Conservation (phyloP, 2,329 filamentous ascomycete genomes). For the Diaporthe sp. region DNA sequence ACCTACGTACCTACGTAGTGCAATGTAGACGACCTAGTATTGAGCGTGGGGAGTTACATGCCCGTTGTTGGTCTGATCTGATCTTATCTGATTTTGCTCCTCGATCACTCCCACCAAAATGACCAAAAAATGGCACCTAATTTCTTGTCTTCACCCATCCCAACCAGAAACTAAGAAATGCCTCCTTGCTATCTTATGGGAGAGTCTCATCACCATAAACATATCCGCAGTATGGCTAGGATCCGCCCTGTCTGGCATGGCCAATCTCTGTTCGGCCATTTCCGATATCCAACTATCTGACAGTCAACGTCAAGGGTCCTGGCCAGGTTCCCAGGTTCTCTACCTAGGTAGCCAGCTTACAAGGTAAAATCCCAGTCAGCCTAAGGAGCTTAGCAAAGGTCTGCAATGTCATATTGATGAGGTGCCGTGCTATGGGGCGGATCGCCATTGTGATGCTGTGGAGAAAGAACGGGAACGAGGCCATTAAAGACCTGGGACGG, state of each 20-base stretch:
- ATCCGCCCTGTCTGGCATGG: background rate
- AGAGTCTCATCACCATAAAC: background rate
- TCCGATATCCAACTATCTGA: background rate
- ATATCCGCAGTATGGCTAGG: background rate
- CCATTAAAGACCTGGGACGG: background rate
- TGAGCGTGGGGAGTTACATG: background rate
- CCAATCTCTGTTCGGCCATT: background rate
- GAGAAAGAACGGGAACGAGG: background rate
- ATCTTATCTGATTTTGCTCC: background rate
- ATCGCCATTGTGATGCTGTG: background rate
- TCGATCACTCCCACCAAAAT: too few species aligned
- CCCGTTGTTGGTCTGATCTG: background rate
- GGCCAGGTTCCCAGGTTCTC: background rate
- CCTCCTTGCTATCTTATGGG: background rate
- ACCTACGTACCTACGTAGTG: background rate
- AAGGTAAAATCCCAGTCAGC: background rate
- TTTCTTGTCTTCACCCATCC: background rate
- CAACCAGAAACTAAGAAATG: background rate
- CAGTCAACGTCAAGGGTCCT: background rate
- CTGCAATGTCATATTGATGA: background rate
- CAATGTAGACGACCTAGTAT: too few species aligned
- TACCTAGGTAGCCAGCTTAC: background rate
- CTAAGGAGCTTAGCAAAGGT: background rate
- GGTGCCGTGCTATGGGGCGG: background rate
- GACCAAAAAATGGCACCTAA: background rate